Evolutionary conservation across 768 basidiomycete genomes (phyloP).

Genomic region (Boletus bicolor): DNA sequence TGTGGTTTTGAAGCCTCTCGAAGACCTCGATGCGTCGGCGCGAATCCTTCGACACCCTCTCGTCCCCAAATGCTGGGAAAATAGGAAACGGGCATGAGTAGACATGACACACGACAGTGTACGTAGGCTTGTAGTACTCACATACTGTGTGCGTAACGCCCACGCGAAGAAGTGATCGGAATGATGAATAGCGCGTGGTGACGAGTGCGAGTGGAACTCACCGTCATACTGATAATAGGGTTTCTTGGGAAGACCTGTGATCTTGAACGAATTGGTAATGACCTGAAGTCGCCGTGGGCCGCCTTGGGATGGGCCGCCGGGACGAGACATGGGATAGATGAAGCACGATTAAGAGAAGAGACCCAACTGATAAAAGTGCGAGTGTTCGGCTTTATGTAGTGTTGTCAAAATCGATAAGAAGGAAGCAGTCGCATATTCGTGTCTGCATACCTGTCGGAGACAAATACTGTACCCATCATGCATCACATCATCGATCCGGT

Average conservation of each 20-base stretch:
- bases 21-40: constrained; percentile 31
- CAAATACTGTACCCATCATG: neutral
- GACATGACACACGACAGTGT: neutral
- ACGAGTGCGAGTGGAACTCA: constrained; percentile 14
- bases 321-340: constrained; percentile 23
- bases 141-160: constrained; percentile 20
- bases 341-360: neutral
- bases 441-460: neutral
- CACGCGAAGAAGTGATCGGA: constrained; percentile 7
- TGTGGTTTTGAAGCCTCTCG: constrained; percentile 37
- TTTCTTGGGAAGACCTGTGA: constrained; percentile 26
- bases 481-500: too few species aligned
- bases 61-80: constrained; percentile 19
- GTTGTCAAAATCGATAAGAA: constrained; percentile 25
- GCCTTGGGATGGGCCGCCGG: constrained; percentile 14
- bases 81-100: neutral
- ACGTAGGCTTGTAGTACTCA: constrained; percentile 14
- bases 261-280: constrained; percentile 33
- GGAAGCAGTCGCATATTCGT: neutral
- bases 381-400: constrained; percentile 6
- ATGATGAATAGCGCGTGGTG: constrained; percentile 1
- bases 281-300: constrained; percentile 22
- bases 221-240: constrained; percentile 33
- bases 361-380: neutral
- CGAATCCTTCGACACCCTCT: neutral